Evolutionary conservation across 257 asterid genomes (phyloP).

Genomic region (Datura wrightii): DNA sequence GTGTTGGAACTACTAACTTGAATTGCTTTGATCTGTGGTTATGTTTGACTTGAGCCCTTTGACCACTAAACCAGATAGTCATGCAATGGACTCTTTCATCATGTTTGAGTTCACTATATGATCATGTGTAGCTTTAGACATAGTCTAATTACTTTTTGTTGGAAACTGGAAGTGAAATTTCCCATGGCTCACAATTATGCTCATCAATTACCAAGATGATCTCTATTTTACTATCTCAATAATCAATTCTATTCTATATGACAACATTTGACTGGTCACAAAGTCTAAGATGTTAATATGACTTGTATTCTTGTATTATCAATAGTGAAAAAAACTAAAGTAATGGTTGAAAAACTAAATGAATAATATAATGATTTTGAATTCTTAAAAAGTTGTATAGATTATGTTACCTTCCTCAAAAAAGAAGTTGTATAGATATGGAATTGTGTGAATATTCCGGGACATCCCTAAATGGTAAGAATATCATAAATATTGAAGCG

Average conservation of each 20-base stretch:
- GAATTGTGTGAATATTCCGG: constrained; percentile 3
- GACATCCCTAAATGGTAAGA: constrained; percentile 22
- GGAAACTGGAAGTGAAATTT: constrained; percentile 6
- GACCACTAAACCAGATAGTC: background rate
- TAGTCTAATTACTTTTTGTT: background rate
- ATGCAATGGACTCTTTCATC: background rate
- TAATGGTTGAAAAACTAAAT: constrained; percentile 3
- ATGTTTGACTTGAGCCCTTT: background rate
- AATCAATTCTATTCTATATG: constrained; percentile 8
- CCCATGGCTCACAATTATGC: background rate
- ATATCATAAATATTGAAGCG: background rate
- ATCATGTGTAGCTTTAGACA: constrained; percentile 10
- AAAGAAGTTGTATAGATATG: background rate
- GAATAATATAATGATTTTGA: constrained; percentile 5
- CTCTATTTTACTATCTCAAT: background rate
- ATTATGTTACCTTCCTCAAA: background rate
- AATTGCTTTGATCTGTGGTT: background rate
- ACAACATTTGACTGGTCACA: background rate
- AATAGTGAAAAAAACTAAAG: background rate
- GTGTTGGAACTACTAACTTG: constrained; percentile 5
- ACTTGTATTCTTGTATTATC: background rate
- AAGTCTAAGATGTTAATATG: constrained; percentile 11
- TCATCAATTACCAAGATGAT: constrained; percentile 12
- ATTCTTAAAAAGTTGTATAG: background rate
- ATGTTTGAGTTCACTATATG: constrained; percentile 24